Conservation (phyloP, 73 alveolate genomes). For the Paramecium tetraurelia region DNA sequence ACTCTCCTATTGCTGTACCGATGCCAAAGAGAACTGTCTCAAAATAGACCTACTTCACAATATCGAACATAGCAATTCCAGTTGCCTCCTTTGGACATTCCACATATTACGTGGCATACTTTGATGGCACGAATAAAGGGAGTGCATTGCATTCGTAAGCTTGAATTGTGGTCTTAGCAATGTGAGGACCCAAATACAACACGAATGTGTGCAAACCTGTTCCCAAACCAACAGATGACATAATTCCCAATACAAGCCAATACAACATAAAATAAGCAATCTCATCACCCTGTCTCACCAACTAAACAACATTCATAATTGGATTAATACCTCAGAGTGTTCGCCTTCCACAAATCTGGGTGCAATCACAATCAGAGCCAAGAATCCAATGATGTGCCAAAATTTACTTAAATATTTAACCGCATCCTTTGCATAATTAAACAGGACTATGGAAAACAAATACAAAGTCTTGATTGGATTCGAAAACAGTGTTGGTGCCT, state of each 20-base stretch:
- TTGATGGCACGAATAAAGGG: constrained; percentile 74
- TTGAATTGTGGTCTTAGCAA: constrained; percentile 81
- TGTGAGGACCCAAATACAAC: constrained; percentile 86
- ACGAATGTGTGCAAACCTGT: constrained; percentile 92
- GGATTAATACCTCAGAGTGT: constrained; percentile 16
- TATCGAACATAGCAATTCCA: constrained; percentile 64
- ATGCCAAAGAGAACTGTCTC: constrained; percentile 90
- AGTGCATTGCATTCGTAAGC: constrained; percentile 78
- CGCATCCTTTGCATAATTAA: constrained; percentile 28
- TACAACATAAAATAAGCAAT: constrained; percentile 65
- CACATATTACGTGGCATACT: constrained; percentile 68
- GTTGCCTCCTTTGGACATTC: constrained; percentile 65
- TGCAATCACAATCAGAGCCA: neutral
- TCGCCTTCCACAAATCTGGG: constrained; percentile 46
- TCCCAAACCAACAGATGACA: constrained; percentile 86
- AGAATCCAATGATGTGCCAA: neutral
- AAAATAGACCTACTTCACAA: constrained; percentile 70
- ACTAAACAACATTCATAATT: neutral
- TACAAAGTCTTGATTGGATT: constrained; percentile 19
- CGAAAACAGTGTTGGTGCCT: constrained; percentile 39
- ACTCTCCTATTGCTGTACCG: constrained; percentile 92
- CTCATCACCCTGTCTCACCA: constrained; percentile 54
- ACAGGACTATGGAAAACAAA: constrained; percentile 31
- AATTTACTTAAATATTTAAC: neutral
- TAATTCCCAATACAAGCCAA: constrained; percentile 86